Conservation (phyloP, 805 yeast genomes). For the Candida hispaniensis region DNA sequence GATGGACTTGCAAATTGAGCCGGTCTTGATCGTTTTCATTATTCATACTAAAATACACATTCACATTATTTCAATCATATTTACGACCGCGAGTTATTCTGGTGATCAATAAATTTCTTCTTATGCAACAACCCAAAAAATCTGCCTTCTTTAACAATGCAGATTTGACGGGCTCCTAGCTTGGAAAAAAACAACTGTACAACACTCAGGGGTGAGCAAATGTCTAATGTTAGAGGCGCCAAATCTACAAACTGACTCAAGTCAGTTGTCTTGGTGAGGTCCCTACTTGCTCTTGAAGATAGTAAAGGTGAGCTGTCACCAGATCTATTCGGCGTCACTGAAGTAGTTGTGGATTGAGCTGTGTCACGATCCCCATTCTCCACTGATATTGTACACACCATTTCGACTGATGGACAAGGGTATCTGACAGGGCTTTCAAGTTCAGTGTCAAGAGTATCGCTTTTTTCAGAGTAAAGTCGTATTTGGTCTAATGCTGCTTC, state of each 20-base stretch:
- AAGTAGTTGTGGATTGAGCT: too few relatives aligned
- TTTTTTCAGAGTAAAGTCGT: conserved; percentile 19
- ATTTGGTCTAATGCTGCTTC: conserved; percentile 42
- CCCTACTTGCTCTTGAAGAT: conserved; percentile 2
- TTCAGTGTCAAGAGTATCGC: background rate
- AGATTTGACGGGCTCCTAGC: conserved; percentile 40
- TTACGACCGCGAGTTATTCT: conserved; percentile 19
- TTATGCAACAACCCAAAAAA: conserved; percentile 45
- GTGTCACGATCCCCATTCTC: conserved; percentile 13
- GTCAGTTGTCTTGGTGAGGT: conserved; percentile 28
- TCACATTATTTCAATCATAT: too few relatives aligned
- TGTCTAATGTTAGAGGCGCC: conserved; percentile 39
- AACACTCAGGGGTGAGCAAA: conserved; percentile 39
- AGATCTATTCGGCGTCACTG: background rate
- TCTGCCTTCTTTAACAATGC: conserved; percentile 38
- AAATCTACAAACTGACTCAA: conserved; percentile 36
- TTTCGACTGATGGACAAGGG: background rate
- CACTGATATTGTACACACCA: conserved; percentile 12
- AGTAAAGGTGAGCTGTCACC: conserved; percentile 1
- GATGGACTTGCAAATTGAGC: conserved; percentile 21
- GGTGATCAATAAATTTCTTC: conserved; percentile 41
- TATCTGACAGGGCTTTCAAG: background rate
- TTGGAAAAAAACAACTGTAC: conserved; percentile 43
- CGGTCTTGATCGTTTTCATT: too few relatives aligned
- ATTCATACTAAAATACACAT: too few relatives aligned